phyloP scores from a whole-genome alignment of 371 early-diverging fungal species.

The Zychaea mexicana region DNA sequence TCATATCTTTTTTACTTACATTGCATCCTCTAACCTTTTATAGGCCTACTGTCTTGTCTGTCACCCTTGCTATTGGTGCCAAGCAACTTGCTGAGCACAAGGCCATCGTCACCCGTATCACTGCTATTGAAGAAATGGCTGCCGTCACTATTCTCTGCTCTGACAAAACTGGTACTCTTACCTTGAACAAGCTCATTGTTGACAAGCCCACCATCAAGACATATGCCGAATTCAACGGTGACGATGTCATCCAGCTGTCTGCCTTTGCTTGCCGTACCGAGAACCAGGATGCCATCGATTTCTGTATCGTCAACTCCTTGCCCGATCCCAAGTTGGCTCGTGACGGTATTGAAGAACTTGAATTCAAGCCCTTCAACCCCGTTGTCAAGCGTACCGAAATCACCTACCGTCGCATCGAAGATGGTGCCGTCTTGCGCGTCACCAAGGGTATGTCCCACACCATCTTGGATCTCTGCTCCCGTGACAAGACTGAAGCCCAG shows the following conservation, averaged over 20 bases:
- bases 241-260: conserved; percentile 58
- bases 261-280: conserved; percentile 66
- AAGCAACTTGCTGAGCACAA: conserved; percentile 88
- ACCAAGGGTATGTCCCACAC: conserved; percentile 72
- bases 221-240: conserved; percentile 52
- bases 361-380: conserved; percentile 85
- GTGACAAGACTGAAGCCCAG: conserved; percentile 57
- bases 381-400: conserved; percentile 82
- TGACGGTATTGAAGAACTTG: conserved; percentile 61
- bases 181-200: conserved; percentile 85
- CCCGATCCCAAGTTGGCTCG: conserved; percentile 55
- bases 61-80: conserved; percentile 89
- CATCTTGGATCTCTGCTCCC: conserved; percentile 65
- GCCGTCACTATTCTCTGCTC: conserved; percentile 88
- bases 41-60: conserved; percentile 76
- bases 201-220: conserved; percentile 57
- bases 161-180: conserved; percentile 95
- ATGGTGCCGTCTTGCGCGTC: conserved; percentile 59
- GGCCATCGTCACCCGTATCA: conserved; percentile 84
- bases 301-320: conserved; percentile 63
- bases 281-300: conserved; percentile 74
- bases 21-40: neutral
- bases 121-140: conserved; percentile 87
- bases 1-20: neutral
- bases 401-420: conserved; percentile 61